Conservation (phyloP, 2,329 filamentous ascomycete genomes). For the Colletotrichum viniferum region DNA sequence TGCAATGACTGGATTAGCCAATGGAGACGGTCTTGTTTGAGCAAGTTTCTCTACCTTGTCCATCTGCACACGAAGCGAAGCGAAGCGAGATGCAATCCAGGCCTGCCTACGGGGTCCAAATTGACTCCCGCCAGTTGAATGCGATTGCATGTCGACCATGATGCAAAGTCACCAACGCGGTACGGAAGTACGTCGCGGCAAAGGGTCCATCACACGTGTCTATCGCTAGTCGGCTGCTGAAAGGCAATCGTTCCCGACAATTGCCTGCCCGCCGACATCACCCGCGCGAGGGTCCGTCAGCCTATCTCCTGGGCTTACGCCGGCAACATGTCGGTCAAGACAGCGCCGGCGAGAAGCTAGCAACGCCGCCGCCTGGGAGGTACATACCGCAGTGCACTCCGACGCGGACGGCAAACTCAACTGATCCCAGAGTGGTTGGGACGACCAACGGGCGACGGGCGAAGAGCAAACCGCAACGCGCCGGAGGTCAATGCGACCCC, state of each 20-base stretch:
- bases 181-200: background rate
- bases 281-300: background rate
- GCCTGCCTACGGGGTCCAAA: background rate
- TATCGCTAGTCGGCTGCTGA: background rate
- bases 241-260: background rate
- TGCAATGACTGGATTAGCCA: background rate
- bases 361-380: background rate
- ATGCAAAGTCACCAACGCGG: background rate
- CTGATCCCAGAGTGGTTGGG: background rate
- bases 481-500: background rate
- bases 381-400: background rate
- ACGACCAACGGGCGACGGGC: background rate
- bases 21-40: background rate
- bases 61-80: background rate
- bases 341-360: background rate
- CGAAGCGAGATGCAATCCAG: background rate
- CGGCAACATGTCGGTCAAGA: background rate
- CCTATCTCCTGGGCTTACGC: background rate
- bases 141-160: background rate
- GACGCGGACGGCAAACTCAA: background rate
- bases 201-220: background rate
- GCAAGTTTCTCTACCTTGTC: background rate
- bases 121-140: background rate
- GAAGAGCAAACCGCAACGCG: background rate
- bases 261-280: background rate